Percentiles rank a stretch among this genome's conserved stretches.
phyloP scores from a whole-genome alignment of 306 rosid species.

The Hippophae gyantsensis region DNA sequence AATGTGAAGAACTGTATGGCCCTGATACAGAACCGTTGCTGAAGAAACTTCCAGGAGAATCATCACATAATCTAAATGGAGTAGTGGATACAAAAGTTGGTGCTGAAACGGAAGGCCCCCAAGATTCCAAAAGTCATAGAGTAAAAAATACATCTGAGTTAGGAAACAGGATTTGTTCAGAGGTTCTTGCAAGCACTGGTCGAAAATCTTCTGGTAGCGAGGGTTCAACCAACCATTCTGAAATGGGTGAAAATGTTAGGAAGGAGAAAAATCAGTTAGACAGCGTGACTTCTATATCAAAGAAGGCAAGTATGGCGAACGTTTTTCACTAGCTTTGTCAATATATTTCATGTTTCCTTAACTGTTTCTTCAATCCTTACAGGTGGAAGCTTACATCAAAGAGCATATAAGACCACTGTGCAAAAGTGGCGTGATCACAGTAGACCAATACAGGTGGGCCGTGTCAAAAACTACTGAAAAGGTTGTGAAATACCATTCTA shows the following conservation, averaged over 20 bases:
- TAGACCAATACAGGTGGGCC: constrained; percentile 91
- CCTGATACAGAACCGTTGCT: constrained; percentile 61
- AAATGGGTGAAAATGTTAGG: constrained; percentile 20
- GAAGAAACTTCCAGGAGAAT: constrained; percentile 31
- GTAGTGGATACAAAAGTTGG: constrained; percentile 25
- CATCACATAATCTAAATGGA: constrained; percentile 22
- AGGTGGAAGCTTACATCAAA: constrained; percentile 92
- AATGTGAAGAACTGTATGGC: constrained; percentile 79
- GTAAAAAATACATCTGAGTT: constrained; percentile 24
- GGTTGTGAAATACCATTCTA: constrained; percentile 82
- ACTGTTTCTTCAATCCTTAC: constrained; percentile 13
- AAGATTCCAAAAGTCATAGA: constrained; percentile 21
- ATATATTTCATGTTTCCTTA: not conserved
- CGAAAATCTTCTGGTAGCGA: constrained; percentile 23
- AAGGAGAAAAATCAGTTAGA: constrained; percentile 51
- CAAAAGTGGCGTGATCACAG: constrained; percentile 85
- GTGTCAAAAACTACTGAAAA: constrained; percentile 77
- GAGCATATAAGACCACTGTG: constrained; percentile 91
- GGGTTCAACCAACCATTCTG: constrained; percentile 25
- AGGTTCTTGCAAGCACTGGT: constrained; percentile 20
- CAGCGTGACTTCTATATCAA: constrained; percentile 32
- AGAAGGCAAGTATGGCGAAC: constrained; percentile 40
- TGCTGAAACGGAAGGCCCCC: constrained; percentile 19
- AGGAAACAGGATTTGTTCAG: constrained; percentile 23
- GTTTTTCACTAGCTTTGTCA: constrained; percentile 7